Evolutionary conservation across 495 filamentous ascomycete genomes (phyloP).

Genomic region (Oidiodendron maius): DNA sequence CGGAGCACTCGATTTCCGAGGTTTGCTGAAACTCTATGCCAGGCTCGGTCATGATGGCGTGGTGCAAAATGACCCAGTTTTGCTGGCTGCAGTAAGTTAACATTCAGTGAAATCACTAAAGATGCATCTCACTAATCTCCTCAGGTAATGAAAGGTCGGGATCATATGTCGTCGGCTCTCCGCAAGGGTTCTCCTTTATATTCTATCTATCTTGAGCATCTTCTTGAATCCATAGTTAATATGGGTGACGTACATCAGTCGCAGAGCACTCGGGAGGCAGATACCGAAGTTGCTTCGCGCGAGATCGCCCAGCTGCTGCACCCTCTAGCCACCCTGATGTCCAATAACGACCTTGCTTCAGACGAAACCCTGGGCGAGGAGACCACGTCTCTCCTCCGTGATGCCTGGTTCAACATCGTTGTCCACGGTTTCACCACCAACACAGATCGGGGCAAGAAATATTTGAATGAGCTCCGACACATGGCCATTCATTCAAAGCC

Average conservation of each 20-base stretch:
- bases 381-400: constrained; percentile 63
- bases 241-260: constrained; percentile 69
- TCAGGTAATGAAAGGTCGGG: constrained; percentile 68
- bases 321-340: constrained; percentile 72
- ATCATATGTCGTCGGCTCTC: constrained; percentile 65
- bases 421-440: constrained; percentile 82
- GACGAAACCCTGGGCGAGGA: constrained; percentile 52
- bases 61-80: constrained; percentile 52
- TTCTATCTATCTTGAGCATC: constrained; percentile 70
- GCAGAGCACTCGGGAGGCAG: constrained; percentile 57
- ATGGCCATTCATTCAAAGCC: constrained; percentile 84
- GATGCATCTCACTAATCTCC: background rate
- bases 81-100: constrained; percentile 56
- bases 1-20: constrained; percentile 70
- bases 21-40: constrained; percentile 76
- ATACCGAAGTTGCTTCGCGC: constrained; percentile 69
- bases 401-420: constrained; percentile 96
- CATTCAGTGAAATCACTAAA: background rate
- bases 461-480: constrained; percentile 65
- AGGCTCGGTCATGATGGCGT: constrained; percentile 66
- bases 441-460: constrained; percentile 59
- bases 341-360: constrained; percentile 41
- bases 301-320: constrained; percentile 81
- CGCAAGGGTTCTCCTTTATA: constrained; percentile 62
- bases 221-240: constrained; percentile 83